phyloP scores from a whole-genome alignment of 768 basidiomycete species.

The Auricularia sp. region DNA sequence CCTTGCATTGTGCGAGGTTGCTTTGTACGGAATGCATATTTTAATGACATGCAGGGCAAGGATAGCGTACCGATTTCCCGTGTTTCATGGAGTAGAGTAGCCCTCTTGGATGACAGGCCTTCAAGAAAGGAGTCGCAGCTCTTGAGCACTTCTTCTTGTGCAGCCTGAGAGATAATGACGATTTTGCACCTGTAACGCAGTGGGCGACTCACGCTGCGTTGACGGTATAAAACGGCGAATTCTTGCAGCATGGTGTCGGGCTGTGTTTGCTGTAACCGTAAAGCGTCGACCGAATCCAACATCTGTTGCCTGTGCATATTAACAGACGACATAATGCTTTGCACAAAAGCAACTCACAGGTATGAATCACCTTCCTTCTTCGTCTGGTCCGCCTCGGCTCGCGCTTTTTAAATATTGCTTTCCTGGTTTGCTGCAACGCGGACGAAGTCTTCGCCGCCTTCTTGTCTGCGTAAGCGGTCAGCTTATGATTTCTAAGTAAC shows the following conservation, averaged over 20 bases:
- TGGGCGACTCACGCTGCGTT: not conserved
- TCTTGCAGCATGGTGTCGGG: not conserved
- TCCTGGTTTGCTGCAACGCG: not conserved
- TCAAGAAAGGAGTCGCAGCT: not conserved
- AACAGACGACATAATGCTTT: not conserved
- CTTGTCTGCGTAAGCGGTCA: not conserved
- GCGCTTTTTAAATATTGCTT: not conserved
- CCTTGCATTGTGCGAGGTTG: not conserved
- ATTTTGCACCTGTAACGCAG: not conserved
- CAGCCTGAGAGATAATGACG: not conserved
- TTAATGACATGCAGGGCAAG: not conserved
- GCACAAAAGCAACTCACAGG: not conserved
- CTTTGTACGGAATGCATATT: too few relatives aligned
- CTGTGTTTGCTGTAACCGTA: not conserved
- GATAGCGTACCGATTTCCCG: not conserved
- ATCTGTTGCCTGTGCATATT: not conserved
- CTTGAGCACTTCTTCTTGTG: not conserved
- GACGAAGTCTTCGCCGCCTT: not conserved
- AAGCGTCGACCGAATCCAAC: not conserved
- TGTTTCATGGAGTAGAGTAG: not conserved
- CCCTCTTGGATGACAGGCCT: not conserved
- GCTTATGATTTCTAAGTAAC: too few relatives aligned
- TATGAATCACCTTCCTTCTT: not conserved
- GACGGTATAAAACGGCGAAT: not conserved
- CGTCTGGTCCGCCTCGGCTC: not conserved